phyloP scores from a whole-genome alignment of 2,329 filamentous ascomycete species.

The Bipolaris victoriae region DNA sequence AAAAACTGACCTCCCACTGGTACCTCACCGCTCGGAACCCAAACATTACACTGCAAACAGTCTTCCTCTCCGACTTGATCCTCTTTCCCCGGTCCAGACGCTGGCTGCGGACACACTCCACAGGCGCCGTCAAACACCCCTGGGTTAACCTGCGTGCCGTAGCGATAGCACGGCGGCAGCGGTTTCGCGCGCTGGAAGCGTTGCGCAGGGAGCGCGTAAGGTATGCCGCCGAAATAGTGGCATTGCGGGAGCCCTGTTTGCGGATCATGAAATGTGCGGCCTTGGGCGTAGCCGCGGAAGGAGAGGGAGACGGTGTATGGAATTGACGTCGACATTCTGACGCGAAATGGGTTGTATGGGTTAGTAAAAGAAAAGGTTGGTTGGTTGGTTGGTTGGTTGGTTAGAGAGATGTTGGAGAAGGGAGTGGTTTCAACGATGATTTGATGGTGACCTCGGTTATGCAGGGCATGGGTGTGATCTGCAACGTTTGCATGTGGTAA shows the following conservation, averaged over 20 bases:
- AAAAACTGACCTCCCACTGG: constrained; percentile 42
- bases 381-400: no score
- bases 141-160: constrained; percentile 58
- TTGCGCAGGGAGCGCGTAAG: constrained; percentile 60
- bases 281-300: constrained; percentile 58
- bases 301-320: constrained; percentile 48
- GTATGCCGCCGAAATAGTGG: constrained; percentile 62
- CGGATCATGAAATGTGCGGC: constrained; percentile 50
- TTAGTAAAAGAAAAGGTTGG: no score
- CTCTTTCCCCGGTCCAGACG: constrained; percentile 17
- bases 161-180: constrained; percentile 57
- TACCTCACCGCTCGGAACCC: constrained; percentile 57
- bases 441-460: constrained; percentile 7
- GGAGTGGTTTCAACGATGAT: background rate
- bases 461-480: no score
- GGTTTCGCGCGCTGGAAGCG: constrained; percentile 58
- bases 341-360: background rate
- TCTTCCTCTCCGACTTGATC: constrained; percentile 56
- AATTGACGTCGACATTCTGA: constrained; percentile 25
- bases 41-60: constrained; percentile 63
- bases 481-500: no score
- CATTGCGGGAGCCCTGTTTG: constrained; percentile 43
- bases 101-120: constrained; percentile 60
- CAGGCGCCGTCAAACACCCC: constrained; percentile 52
- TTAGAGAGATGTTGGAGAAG: no score